Evolutionary conservation across 2,329 filamentous ascomycete genomes (phyloP).

Genomic region (Curvularia spicifera): DNA sequence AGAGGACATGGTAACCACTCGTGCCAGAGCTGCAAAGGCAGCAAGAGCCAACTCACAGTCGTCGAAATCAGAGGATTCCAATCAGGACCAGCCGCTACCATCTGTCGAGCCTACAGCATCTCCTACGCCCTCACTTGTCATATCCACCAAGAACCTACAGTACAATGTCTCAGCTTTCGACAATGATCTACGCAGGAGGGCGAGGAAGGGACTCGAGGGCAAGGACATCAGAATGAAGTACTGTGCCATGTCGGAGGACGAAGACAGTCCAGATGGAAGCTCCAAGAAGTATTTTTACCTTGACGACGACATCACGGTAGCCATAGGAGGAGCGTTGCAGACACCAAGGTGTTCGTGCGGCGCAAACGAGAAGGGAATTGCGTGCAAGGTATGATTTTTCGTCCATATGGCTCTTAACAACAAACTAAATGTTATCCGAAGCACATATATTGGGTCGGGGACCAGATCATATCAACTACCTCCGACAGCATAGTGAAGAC

Average conservation of each 20-base stretch:
- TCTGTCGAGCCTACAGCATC: slow-evolving; percentile 34
- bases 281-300: slow-evolving; percentile 44
- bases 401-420: neutral
- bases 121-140: slow-evolving; percentile 41
- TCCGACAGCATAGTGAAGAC: slow-evolving; percentile 31
- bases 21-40: slow-evolving; percentile 43
- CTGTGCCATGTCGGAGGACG: slow-evolving; percentile 35
- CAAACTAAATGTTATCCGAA: slow-evolving; percentile 21
- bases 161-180: slow-evolving; percentile 46
- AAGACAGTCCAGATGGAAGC: slow-evolving; percentile 25
- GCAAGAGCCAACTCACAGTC: slow-evolving; percentile 27
- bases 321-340: slow-evolving; percentile 34
- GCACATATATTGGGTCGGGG: slow-evolving; percentile 50
- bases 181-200: slow-evolving; percentile 39
- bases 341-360: slow-evolving; percentile 46
- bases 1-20: slow-evolving; percentile 49
- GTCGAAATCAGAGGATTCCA: slow-evolving; percentile 26
- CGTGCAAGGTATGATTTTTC: slow-evolving; percentile 42
- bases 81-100: slow-evolving; percentile 31
- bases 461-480: slow-evolving; percentile 41
- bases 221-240: slow-evolving; percentile 48
- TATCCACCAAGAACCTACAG: slow-evolving; percentile 42
- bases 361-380: slow-evolving; percentile 40
- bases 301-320: slow-evolving; percentile 46
- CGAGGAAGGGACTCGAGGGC: slow-evolving; percentile 42